phyloP scores from a whole-genome alignment of 2,329 filamentous ascomycete genomes.

The Coleophoma crateriformis region DNA sequence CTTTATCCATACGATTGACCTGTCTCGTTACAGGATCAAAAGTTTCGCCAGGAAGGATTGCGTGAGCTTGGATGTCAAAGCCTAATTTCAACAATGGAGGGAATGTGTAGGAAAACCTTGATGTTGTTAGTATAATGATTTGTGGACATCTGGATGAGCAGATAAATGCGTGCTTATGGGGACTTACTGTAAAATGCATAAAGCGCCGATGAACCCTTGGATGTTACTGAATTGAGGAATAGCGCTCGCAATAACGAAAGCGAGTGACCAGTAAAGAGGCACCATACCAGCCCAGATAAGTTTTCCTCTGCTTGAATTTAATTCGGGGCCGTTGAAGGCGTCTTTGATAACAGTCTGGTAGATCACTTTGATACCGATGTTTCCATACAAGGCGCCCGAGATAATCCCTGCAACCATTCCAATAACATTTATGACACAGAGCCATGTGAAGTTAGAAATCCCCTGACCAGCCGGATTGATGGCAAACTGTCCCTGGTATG shows the following conservation, averaged over 20 bases:
- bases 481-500: no score
- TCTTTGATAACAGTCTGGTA: slow-evolving; percentile 38
- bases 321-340: slow-evolving; percentile 38
- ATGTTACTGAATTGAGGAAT: slow-evolving; percentile 45
- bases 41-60: slow-evolving; percentile 34
- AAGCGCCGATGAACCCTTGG: slow-evolving; percentile 40
- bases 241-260: slow-evolving; percentile 46
- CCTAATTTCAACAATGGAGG: slow-evolving; percentile 41
- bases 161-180: no score
- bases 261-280: slow-evolving; percentile 50
- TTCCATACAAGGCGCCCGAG: slow-evolving; percentile 18
- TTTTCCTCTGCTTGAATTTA: slow-evolving; percentile 41
- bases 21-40: slow-evolving; percentile 31
- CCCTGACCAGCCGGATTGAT: no score
- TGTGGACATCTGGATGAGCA: no score
- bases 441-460: no score
- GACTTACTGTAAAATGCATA: slow-evolving; percentile 36
- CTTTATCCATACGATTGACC: slow-evolving; percentile 23
- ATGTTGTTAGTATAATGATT: no score
- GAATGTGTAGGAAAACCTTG: slow-evolving; percentile 51
- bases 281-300: slow-evolving; percentile 41
- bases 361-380: slow-evolving; percentile 36
- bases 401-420: no score
- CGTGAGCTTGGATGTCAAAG: slow-evolving; percentile 35
- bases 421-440: no score